phyloP scores from a whole-genome alignment of 1,139 yeast species.

The Pichia sp. region DNA sequence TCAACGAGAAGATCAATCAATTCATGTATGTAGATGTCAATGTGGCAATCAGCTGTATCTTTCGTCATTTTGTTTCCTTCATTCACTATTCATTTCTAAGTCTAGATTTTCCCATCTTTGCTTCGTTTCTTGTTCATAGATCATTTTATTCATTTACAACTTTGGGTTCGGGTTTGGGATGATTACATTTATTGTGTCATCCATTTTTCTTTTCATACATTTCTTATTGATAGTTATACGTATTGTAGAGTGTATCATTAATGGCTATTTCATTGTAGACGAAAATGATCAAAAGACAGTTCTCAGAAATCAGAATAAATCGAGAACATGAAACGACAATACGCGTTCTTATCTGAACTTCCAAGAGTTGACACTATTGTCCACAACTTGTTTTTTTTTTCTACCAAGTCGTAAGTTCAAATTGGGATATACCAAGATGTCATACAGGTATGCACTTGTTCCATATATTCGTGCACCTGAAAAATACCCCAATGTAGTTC shows the following conservation, averaged over 20 bases:
- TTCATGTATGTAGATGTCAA: not conserved
- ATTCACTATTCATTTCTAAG: not conserved
- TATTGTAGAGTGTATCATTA: not conserved
- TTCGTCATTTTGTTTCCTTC: not conserved
- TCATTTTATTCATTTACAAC: not conserved
- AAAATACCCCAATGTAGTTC: slow-evolving; percentile 23
- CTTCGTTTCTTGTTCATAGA: not conserved
- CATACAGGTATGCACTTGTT: slow-evolving; percentile 23
- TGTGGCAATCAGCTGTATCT: not conserved
- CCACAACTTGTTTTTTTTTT: too few species aligned
- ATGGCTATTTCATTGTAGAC: not conserved
- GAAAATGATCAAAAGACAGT: not conserved
- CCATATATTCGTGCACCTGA: slow-evolving; percentile 38
- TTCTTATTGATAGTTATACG: not conserved
- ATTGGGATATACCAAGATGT: slow-evolving; percentile 16
- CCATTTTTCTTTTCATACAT: not conserved
- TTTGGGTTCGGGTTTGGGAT: not conserved
- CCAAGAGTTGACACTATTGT: too few species aligned
- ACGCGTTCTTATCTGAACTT: too few species aligned
- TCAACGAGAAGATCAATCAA: not conserved
- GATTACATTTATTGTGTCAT: not conserved
- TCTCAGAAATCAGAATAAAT: too few species aligned
- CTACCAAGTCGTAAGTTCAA: not conserved
- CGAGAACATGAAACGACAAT: too few species aligned
- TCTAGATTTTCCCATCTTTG: not conserved